Percentiles rank a stretch among this genome's conserved stretches.
Conservation (phyloP, 805 yeast species). For the Candida arabinofermentans region DNA sequence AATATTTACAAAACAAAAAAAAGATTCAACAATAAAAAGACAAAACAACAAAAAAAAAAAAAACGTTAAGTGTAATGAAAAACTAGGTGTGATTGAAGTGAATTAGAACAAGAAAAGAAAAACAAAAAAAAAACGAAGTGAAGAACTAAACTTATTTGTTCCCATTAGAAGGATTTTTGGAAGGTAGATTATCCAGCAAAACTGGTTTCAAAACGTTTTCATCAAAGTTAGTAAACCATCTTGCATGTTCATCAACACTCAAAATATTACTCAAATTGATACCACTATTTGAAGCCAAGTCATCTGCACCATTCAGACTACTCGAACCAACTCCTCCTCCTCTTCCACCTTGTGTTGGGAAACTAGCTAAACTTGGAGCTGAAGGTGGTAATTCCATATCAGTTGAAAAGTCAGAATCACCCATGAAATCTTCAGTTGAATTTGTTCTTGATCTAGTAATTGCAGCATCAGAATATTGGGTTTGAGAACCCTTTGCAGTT, state of each 20-base stretch:
- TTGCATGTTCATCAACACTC: slow-evolving; percentile 63
- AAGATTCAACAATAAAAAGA: too few species aligned
- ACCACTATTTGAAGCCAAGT: slow-evolving; percentile 6
- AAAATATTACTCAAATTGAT: slow-evolving; percentile 29
- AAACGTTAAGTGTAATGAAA: not conserved
- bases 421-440: slow-evolving; percentile 25
- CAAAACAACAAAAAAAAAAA: not conserved
- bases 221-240: slow-evolving; percentile 92
- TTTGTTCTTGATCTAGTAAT: slow-evolving; percentile 22
- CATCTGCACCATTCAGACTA: not conserved
- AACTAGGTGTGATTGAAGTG: not conserved
- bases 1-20: too few species aligned
- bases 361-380: slow-evolving; percentile 18
- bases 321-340: slow-evolving; percentile 4
- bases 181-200: slow-evolving; percentile 58
- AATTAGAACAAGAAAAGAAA: not conserved
- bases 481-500: slow-evolving; percentile 6
- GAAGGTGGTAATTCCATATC: slow-evolving; percentile 34
- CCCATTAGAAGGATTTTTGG: slow-evolving; percentile 10
- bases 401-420: slow-evolving; percentile 32
- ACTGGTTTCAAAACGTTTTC: slow-evolving; percentile 93
- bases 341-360: slow-evolving; percentile 14
- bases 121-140: not conserved
- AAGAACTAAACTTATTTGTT: not conserved
- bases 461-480: slow-evolving; percentile 22